A percentile compares a stretch with the other conserved stretches of the same genome.
Conservation (phyloP, 2,329 filamentous ascomycete genomes). For the Neofusicoccum parvum region DNA sequence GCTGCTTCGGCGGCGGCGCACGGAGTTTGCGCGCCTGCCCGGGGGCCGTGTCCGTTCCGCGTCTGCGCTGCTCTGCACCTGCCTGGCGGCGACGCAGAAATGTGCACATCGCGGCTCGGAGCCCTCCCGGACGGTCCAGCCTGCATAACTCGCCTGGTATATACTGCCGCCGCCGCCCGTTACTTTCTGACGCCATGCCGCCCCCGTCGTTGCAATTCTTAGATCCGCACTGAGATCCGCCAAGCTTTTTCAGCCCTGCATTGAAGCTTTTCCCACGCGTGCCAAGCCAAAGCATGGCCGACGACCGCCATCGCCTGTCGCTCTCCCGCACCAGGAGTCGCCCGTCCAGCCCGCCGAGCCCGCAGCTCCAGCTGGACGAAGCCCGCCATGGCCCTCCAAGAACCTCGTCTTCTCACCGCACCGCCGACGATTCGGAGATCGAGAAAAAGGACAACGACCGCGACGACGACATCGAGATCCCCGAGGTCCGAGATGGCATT, state of each 20-base stretch:
- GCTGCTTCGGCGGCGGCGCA: not conserved
- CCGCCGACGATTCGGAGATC: conserved; percentile 23
- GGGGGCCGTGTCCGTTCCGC: not conserved
- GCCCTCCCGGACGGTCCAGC: not conserved
- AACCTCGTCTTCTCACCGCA: not conserved
- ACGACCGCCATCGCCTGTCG: conserved; percentile 3
- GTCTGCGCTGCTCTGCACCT: not conserved
- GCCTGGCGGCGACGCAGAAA: not conserved
- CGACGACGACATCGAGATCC: conserved; percentile 23
- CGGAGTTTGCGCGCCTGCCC: not conserved
- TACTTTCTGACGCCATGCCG: not conserved
- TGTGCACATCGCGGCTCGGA: not conserved
- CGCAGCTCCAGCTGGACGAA: conserved; percentile 27
- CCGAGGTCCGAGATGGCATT: conserved; percentile 34
- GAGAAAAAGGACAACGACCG: conserved; percentile 26
- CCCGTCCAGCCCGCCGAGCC: conserved; percentile 27
- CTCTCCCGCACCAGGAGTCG: conserved; percentile 21
- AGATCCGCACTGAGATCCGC: conserved; percentile 1
- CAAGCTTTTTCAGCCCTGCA: conserved; percentile 17
- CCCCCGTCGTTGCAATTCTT: not conserved
- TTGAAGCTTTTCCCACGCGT: not conserved
- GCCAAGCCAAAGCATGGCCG: conserved; percentile 11
- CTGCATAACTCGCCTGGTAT: not conserved
- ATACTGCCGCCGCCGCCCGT: not conserved
- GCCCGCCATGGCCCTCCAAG: not conserved